Conservation (phyloP, 139 green algal genomes). For the Monoraphidium neglectum region DNA sequence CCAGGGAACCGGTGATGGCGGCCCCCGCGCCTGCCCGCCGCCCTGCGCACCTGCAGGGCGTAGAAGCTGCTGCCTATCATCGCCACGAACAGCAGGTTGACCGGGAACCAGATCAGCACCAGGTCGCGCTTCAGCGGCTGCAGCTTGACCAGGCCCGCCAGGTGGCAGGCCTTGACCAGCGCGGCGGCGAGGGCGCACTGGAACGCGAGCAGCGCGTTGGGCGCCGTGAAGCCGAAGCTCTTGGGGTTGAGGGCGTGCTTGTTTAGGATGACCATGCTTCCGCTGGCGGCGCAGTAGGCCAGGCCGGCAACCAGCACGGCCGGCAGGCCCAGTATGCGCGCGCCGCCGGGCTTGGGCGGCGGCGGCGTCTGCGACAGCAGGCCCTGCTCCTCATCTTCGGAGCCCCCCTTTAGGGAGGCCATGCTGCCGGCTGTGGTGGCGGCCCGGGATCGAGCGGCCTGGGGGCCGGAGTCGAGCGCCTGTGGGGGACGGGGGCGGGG, state of each 20-base stretch:
- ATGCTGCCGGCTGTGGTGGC: too few relatives aligned
- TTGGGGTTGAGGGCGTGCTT: conserved; percentile 76
- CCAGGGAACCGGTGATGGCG: background rate
- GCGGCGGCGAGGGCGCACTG: conserved; percentile 76
- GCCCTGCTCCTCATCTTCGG: background rate
- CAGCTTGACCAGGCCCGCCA: conserved; percentile 63
- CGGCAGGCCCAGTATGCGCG: background rate
- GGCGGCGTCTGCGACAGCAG: background rate
- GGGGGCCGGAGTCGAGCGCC: too few relatives aligned
- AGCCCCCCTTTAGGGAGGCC: background rate
- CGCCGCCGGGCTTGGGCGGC: background rate
- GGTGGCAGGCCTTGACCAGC: conserved; percentile 60
- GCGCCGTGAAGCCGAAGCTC: conserved; percentile 75
- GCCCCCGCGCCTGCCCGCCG: background rate
- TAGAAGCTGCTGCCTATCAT: conserved; percentile 91
- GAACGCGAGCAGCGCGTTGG: conserved; percentile 81
- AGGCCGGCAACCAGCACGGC: conserved; percentile 44
- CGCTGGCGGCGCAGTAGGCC: conserved; percentile 52
- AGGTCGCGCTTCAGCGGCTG: conserved; percentile 70
- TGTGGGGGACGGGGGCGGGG: too few relatives aligned
- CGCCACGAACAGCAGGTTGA: conserved; percentile 90
- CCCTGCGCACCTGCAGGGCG: conserved; percentile 50
- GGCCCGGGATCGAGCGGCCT: too few relatives aligned
- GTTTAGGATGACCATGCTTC: conserved; percentile 80
- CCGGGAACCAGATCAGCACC: conserved; percentile 77